Evolutionary conservation across 495 filamentous ascomycete genomes (phyloP).

Genomic region (Talaromyces nanjingensis): DNA sequence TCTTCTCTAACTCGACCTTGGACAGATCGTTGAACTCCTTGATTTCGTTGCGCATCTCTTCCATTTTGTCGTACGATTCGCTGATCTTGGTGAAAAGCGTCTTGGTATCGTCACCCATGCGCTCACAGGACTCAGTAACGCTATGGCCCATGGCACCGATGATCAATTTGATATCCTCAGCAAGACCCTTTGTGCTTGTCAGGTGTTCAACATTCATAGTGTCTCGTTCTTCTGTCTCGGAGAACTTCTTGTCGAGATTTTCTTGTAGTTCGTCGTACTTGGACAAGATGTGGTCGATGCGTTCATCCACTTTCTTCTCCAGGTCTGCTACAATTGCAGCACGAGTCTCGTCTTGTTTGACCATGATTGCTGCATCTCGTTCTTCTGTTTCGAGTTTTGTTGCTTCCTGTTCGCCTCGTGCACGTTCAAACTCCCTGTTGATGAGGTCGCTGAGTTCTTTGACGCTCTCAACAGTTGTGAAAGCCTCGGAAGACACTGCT

Average conservation of each 20-base stretch:
- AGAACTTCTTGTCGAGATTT: constrained; percentile 60
- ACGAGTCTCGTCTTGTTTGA: constrained; percentile 59
- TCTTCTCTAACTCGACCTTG: constrained; percentile 65
- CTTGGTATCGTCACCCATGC: constrained; percentile 75
- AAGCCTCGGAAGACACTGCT: constrained; percentile 51
- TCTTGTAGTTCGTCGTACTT: constrained; percentile 79
- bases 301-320: constrained; percentile 65
- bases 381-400: constrained; percentile 70
- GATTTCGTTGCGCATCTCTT: constrained; percentile 63
- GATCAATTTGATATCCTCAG: constrained; percentile 76
- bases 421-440: constrained; percentile 73
- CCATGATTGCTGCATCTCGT: constrained; percentile 60
- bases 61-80: constrained; percentile 65
- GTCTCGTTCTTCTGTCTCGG: constrained; percentile 58
- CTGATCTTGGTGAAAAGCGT: constrained; percentile 74
- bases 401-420: constrained; percentile 59
- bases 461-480: constrained; percentile 54
- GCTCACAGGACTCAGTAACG: constrained; percentile 76
- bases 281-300: constrained; percentile 65
- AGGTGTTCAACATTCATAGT: constrained; percentile 60
- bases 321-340: constrained; percentile 51
- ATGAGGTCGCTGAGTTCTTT: constrained; percentile 76
- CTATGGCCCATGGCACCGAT: constrained; percentile 79
- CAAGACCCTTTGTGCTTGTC: constrained; percentile 63
- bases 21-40: constrained; percentile 74